These are phyloP conservation scores for Hypsizygus ulmarius DNA, from an alignment of 1,284 basidiomycete species.

Conservation along the genomic window DNA sequence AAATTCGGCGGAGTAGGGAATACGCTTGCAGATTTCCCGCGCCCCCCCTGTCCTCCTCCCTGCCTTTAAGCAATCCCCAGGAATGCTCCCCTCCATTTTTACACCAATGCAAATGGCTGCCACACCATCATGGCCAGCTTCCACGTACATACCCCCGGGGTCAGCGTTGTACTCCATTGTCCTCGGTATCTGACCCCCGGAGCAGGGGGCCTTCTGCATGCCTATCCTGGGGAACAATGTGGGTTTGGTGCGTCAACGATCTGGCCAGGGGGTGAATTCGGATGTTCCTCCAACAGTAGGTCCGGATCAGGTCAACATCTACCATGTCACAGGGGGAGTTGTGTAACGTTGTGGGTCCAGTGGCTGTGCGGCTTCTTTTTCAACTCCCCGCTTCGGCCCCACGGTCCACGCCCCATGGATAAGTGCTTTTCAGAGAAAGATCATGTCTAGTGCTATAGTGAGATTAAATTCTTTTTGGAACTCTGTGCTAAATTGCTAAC, in stretches of 20 bases:
- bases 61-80: constrained; percentile 14
- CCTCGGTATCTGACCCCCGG: constrained; percentile 16
- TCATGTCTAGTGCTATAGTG: no score
- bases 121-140: neutral
- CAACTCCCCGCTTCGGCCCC: neutral
- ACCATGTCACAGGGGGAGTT: constrained; percentile 19
- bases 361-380: constrained; percentile 33
- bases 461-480: no score
- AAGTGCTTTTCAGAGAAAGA: no score
- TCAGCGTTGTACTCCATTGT: constrained; percentile 31
- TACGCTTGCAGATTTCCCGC: constrained; percentile 33
- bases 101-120: no score
- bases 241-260: constrained; percentile 15
- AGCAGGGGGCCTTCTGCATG: constrained; percentile 3
- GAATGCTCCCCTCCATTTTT: constrained; percentile 5
- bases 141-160: no score
- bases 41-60: constrained; percentile 26
- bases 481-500: no score
- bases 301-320: constrained; percentile 7
- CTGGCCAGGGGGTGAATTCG: constrained; percentile 10
- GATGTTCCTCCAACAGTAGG: constrained; percentile 11
- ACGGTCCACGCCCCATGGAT: neutral
- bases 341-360: constrained; percentile 37
- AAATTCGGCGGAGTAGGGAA: constrained; percentile 36
- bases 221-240: constrained; percentile 34